A percentile compares a stretch with the other conserved stretches of the same genome.
phyloP scores from a whole-genome alignment of 768 basidiomycete genomes.

The Auriscalpium microsporum region DNA sequence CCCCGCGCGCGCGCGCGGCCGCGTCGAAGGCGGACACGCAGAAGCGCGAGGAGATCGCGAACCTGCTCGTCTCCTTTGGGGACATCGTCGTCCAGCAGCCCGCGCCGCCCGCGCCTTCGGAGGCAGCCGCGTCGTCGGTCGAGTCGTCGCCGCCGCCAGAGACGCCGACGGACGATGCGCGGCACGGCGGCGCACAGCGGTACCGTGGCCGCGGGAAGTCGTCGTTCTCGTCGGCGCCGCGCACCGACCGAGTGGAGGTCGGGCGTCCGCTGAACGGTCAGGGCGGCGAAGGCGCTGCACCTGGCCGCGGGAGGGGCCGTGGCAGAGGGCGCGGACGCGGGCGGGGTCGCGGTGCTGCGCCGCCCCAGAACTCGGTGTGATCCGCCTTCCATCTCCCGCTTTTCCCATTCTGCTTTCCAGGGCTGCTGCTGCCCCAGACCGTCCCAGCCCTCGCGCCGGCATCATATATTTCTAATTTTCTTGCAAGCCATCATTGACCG shows the following conservation, averaged over 20 bases:
- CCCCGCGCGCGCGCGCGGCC: constrained; percentile 17
- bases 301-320: constrained; percentile 28
- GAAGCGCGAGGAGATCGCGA: constrained; percentile 42
- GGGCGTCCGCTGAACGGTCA: background rate
- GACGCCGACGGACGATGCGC: background rate
- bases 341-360: constrained; percentile 18
- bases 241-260: background rate
- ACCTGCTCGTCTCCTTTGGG: constrained; percentile 43
- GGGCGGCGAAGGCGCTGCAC: background rate
- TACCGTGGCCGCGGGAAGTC: background rate
- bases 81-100: constrained; percentile 25
- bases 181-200: background rate
- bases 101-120: constrained; percentile 32
- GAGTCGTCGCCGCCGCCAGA: background rate
- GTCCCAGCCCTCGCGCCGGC: background rate
- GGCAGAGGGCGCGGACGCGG: constrained; percentile 30
- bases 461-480: background rate
- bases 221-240: background rate
- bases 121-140: constrained; percentile 6
- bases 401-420: background rate
- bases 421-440: background rate
- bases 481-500: background rate
- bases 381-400: background rate
- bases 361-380: background rate
- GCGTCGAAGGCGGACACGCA: constrained; percentile 15